Evolutionary conservation across 768 basidiomycete genomes (phyloP), one percentile per base, ranked within the genome.

Genomic region (Chiua virens): DNA sequence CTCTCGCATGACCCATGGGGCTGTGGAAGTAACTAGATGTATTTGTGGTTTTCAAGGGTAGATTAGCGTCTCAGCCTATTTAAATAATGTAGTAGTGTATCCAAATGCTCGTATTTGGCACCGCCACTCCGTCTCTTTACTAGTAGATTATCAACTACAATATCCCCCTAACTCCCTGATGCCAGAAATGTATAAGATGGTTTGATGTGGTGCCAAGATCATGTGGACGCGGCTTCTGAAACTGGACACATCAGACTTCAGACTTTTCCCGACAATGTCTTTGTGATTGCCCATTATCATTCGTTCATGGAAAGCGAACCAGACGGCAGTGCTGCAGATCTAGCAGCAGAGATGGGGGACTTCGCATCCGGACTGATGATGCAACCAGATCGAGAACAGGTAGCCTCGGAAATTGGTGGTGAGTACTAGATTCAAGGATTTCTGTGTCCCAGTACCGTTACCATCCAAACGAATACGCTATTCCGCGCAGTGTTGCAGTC

Each of bases 401-500:
- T 79, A 22, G 76, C 73, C 41, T 73, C 72, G 32, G 79, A 81
- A 70, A 71, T 81, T 14, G 72, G 70, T 53, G 78, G 78, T 64
- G 50, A 50, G 53, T 73, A 48, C 51, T n/a, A n/a, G 56, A 41
- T 54, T 43, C n/a, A n/a, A n/a, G 27, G 35, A 40, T 55, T 43
- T 20, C 35, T 51, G 34, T 45, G 47, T 21, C 32, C 28, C 4
- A 34, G 32, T 15, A 34, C 11, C 5, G 15, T 13, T 28, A n/a
- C 37, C 27, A 5, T 30, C 30, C 5, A 14, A 38, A n/a, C 18
- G 6, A n/a, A 9, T 23, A 23, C 40, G 23, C 45, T 57, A 47
- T 20, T 42, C 27, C 39, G 54, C 61, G 15, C 41, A 69, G 90
- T 87, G 15, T 71, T 92, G n/a, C 85, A 83, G 64, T 88, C 88